These are phyloP conservation scores for Erysimum pusillum DNA, from an alignment of 441 rosid species.

Conservation along the genomic window DNA sequence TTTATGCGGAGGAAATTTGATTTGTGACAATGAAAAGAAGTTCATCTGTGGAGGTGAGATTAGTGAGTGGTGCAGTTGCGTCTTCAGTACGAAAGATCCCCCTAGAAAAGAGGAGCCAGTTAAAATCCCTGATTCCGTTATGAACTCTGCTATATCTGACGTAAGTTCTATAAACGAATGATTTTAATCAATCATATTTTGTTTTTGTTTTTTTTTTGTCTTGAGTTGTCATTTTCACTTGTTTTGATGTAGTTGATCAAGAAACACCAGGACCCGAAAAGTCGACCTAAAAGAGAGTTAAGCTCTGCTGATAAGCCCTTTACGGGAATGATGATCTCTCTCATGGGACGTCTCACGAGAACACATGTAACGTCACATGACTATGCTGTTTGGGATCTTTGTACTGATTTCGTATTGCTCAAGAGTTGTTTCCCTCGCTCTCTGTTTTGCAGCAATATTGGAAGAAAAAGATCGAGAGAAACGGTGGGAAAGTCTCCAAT, in stretches of 20 bases:
- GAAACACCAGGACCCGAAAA: constrained; percentile 53
- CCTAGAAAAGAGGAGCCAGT: constrained; percentile 65
- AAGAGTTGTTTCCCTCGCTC: neutral
- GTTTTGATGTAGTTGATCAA: constrained; percentile 44
- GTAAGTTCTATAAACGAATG: constrained; percentile 41
- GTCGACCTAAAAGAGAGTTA: constrained; percentile 55
- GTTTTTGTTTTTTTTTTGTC: no score
- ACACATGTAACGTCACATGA: constrained; percentile 59
- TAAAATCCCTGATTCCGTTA: constrained; percentile 66
- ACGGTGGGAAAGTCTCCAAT: constrained; percentile 74
- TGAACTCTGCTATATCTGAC: constrained; percentile 61
- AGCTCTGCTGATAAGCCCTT: constrained; percentile 65
- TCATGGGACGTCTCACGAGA: constrained; percentile 72
- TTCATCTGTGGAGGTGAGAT: constrained; percentile 73
- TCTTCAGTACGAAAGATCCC: constrained; percentile 64
- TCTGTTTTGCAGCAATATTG: constrained; percentile 63
- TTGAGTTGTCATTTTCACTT: neutral
- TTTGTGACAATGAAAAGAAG: constrained; percentile 59
- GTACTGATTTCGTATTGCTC: neutral
- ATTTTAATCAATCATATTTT: neutral
- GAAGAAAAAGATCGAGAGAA: constrained; percentile 62
- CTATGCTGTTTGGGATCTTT: neutral
- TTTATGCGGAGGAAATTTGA: constrained; percentile 60
- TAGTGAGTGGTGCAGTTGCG: constrained; percentile 91
- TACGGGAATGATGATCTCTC: constrained; percentile 69